Percentiles rank a stretch among this genome's conserved stretches.
phyloP scores from a whole-genome alignment of 73 alveolate species.

The Symbiodinium pilosum region DNA sequence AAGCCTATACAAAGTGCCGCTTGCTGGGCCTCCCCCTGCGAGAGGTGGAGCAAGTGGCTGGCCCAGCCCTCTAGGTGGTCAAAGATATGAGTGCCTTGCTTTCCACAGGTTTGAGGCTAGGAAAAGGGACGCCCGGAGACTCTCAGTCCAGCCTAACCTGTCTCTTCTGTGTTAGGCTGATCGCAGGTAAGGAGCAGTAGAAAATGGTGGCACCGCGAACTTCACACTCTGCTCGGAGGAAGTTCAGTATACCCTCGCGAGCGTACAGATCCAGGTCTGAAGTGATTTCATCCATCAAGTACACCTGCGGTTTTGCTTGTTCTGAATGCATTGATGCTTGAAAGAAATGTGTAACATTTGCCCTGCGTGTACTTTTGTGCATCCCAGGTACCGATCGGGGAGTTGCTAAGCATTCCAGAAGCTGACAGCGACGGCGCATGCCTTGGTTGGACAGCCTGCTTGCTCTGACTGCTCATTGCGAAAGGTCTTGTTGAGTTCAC shows the following conservation, averaged over 20 bases:
- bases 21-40: constrained; percentile 89
- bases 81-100: constrained; percentile 91
- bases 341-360: too few species aligned
- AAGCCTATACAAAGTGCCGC: not conserved
- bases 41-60: constrained; percentile 79
- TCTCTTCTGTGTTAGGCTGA: not conserved
- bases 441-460: not conserved
- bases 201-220: constrained; percentile 71
- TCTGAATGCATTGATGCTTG: not conserved
- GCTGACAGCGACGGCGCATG: constrained; percentile 93
- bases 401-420: constrained; percentile 65
- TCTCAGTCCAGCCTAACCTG: too few species aligned
- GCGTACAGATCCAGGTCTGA: constrained; percentile 79
- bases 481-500: not conserved
- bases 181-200: constrained; percentile 4
- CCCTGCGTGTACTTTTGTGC: too few species aligned
- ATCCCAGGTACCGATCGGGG: constrained; percentile 33
- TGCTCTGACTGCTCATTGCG: not conserved
- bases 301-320: not conserved
- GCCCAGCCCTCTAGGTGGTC: constrained; percentile 93
- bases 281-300: constrained; percentile 84
- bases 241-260: constrained; percentile 71
- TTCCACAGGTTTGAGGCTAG: not conserved
- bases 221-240: constrained; percentile 68
- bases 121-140: not conserved